Conservation (phyloP, 352 stramenopile species). For the Globisporangium polare region DNA sequence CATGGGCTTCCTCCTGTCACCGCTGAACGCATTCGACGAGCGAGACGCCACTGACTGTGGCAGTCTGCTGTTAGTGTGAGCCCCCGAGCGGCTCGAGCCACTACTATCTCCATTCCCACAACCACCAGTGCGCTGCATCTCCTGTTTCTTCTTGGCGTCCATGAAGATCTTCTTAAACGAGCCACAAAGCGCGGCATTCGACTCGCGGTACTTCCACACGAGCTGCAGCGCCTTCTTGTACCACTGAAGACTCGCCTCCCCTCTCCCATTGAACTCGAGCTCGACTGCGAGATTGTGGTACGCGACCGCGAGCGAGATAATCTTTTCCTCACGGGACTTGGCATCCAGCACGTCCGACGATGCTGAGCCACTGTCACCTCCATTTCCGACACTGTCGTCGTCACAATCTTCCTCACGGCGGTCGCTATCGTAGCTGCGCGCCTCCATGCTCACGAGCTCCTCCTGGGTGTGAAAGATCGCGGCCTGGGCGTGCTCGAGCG, state of each 20-base stretch:
- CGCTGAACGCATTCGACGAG: constrained; percentile 1
- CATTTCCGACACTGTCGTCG: constrained; percentile 2
- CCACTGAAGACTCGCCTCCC: constrained; percentile 75
- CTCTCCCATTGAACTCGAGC: constrained; percentile 67
- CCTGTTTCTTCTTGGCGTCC: constrained; percentile 61
- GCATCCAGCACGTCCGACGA: constrained; percentile 36
- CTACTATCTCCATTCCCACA: constrained; percentile 4
- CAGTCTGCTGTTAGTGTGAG: background rate
- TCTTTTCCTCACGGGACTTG: constrained; percentile 68
- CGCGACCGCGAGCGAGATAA: constrained; percentile 68
- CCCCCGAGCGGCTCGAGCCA: background rate
- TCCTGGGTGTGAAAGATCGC: constrained; percentile 82
- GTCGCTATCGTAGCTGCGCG: constrained; percentile 6
- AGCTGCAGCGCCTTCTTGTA: constrained; percentile 81
- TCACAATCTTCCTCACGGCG: constrained; percentile 9
- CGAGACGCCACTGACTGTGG: background rate
- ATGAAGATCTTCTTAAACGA: constrained; percentile 77
- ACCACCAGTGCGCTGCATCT: constrained; percentile 16
- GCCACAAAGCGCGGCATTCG: constrained; percentile 52
- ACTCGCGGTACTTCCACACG: constrained; percentile 53
- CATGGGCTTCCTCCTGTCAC: constrained; percentile 3
- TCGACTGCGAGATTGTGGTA: constrained; percentile 82
- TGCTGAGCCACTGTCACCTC: background rate
- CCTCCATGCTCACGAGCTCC: constrained; percentile 61
- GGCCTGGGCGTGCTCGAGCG: constrained; percentile 70